phyloP scores from a whole-genome alignment of 768 basidiomycete genomes.

The Cubamyces lactineus region DNA sequence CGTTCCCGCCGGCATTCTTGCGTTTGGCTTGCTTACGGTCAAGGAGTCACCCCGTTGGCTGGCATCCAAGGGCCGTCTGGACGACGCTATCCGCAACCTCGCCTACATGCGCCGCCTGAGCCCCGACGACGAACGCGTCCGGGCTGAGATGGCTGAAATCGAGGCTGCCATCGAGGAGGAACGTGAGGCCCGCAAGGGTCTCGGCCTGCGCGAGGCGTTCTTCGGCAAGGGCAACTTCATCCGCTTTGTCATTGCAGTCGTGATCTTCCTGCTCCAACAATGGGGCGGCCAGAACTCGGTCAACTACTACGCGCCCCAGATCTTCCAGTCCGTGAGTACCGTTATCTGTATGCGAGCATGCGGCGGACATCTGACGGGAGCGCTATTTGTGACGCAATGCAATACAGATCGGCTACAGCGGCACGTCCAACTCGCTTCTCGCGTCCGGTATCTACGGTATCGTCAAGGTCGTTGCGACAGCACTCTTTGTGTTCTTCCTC shows the following conservation, averaged over 20 bases:
- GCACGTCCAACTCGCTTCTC: conserved; percentile 60
- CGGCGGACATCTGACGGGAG: too few species aligned
- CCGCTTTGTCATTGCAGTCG: conserved; percentile 84
- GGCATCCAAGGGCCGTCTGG: conserved; percentile 58
- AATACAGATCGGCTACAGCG: conserved; percentile 65
- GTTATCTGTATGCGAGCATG: background rate
- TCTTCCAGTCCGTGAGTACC: conserved; percentile 61
- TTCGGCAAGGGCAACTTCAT: conserved; percentile 80
- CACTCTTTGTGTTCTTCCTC: conserved; percentile 66
- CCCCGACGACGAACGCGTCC: conserved; percentile 46
- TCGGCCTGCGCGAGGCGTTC: conserved; percentile 69
- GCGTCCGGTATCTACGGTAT: conserved; percentile 74
- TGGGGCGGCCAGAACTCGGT: conserved; percentile 87
- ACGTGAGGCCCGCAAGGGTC: conserved; percentile 60
- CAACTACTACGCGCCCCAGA: conserved; percentile 73
- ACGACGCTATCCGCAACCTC: conserved; percentile 60
- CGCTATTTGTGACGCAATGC: too few species aligned
- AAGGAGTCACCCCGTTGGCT: conserved; percentile 83
- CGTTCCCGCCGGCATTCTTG: conserved; percentile 74
- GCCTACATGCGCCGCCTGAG: conserved; percentile 62
- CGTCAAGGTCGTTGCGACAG: conserved; percentile 69
- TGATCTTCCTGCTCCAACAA: conserved; percentile 80
- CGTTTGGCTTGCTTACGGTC: conserved; percentile 65
- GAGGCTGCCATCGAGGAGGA: conserved; percentile 81
- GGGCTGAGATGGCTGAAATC: conserved; percentile 77